phyloP scores from a whole-genome alignment of 2,329 filamentous ascomycete genomes.

The Neopestalotiopsis rosae region DNA sequence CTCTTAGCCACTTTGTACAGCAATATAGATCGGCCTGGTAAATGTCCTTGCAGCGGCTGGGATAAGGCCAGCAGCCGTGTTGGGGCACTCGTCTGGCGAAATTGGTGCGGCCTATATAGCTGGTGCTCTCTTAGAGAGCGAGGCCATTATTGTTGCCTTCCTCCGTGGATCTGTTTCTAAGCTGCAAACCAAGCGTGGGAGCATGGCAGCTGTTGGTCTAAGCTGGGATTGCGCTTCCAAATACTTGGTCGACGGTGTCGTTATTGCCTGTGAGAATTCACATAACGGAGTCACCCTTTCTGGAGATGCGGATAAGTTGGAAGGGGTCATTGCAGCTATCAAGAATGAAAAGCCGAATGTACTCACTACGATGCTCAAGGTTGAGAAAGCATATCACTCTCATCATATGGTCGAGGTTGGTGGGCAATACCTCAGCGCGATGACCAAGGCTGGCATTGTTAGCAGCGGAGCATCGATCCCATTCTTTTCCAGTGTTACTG shows the following conservation, averaged over 20 bases:
- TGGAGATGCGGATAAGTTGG: constrained; percentile 10
- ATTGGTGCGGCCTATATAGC: constrained; percentile 12
- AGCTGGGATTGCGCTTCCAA: not conserved
- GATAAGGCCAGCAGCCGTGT: not conserved
- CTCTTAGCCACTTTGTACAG: constrained; percentile 9
- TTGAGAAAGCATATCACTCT: no score
- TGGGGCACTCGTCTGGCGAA: constrained; percentile 14
- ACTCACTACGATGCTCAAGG: no score
- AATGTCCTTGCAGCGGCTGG: not conserved
- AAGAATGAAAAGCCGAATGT: not conserved
- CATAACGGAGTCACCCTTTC: constrained; percentile 12
- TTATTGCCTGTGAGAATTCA: constrained; percentile 17
- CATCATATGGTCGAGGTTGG: no score
- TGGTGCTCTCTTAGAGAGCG: not conserved
- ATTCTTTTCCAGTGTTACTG: no score
- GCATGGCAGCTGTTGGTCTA: not conserved
- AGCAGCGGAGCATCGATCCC: no score
- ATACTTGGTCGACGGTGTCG: not conserved
- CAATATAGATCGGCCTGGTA: constrained; percentile 7
- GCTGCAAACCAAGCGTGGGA: not conserved
- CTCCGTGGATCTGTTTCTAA: not conserved
- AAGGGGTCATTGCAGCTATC: not conserved
- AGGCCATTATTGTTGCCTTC: not conserved
- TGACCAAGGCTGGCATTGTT: no score
- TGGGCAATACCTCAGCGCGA: no score